Conservation (phyloP, 441 rosid genomes). For the Pelargonium australe region DNA sequence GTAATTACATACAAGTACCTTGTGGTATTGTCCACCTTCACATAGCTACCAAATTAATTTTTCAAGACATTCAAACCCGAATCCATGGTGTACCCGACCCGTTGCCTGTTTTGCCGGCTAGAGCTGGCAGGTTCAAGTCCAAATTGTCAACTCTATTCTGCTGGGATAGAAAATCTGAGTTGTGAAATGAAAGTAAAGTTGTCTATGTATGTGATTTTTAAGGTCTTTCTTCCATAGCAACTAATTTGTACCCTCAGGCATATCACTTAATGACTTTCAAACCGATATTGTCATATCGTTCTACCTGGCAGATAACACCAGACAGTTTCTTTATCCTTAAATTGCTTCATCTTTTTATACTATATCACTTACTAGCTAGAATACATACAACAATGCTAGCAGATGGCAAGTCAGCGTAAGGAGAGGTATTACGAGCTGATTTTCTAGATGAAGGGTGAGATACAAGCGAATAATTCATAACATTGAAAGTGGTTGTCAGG, state of each 20-base stretch:
- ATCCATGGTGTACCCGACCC: too few species aligned
- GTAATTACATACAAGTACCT: too few species aligned
- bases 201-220: not conserved
- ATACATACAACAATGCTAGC: not conserved
- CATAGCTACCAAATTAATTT: too few species aligned
- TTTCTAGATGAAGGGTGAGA: not conserved
- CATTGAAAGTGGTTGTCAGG: not conserved
- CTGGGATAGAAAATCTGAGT: too few species aligned
- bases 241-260: not conserved
- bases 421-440: not conserved
- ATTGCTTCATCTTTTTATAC: not conserved
- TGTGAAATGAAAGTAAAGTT: not conserved
- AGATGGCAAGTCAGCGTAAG: not conserved
- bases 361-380: not conserved
- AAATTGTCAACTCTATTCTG: too few species aligned
- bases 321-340: not conserved
- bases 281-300: not conserved
- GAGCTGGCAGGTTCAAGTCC: too few species aligned
- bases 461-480: not conserved
- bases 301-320: not conserved
- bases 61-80: too few species aligned
- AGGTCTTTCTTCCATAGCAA: not conserved
- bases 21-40: too few species aligned
- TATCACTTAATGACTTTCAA: not conserved
- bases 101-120: too few species aligned